phyloP scores from a whole-genome alignment of 129 eudicot species.

The Flaveria brownii region DNA sequence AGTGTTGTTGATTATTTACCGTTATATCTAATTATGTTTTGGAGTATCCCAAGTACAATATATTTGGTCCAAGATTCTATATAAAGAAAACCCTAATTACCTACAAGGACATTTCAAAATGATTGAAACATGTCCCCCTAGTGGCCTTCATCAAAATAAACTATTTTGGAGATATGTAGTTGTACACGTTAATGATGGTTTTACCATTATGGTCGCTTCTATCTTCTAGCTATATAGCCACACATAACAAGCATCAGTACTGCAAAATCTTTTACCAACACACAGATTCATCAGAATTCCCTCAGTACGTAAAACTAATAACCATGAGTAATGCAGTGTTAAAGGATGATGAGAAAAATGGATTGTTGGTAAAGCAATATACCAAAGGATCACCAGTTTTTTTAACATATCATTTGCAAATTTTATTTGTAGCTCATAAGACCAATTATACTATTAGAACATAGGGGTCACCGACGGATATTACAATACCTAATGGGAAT shows the following conservation, averaged over 20 bases:
- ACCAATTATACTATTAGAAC: too few relatives aligned
- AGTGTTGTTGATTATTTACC: not conserved
- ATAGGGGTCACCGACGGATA: too few relatives aligned
- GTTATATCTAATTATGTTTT: not conserved
- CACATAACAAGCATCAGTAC: conserved; percentile 15
- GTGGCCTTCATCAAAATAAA: conserved; percentile 39
- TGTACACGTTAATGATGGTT: conserved; percentile 26
- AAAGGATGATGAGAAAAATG: too few relatives aligned
- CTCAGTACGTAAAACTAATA: too few relatives aligned
- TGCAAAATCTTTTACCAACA: not conserved
- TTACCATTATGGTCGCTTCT: conserved; percentile 14
- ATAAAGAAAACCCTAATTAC: conserved; percentile 25
- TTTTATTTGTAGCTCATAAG: too few relatives aligned
- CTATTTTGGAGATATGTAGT: conserved; percentile 23
- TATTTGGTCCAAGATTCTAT: conserved; percentile 29
- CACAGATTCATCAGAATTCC: too few relatives aligned
- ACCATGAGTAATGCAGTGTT: too few relatives aligned
- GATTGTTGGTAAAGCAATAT: too few relatives aligned
- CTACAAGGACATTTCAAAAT: conserved; percentile 26
- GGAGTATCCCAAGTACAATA: not conserved
- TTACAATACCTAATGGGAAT: conserved; percentile 6
- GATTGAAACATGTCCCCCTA: conserved; percentile 37
- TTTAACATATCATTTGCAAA: too few relatives aligned
- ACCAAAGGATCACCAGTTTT: too few relatives aligned
- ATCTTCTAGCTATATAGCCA: not conserved